Base-by-base conservation (phyloP, 495 filamentous ascomycete genomes). In the Xylaria cubensis region DNA sequence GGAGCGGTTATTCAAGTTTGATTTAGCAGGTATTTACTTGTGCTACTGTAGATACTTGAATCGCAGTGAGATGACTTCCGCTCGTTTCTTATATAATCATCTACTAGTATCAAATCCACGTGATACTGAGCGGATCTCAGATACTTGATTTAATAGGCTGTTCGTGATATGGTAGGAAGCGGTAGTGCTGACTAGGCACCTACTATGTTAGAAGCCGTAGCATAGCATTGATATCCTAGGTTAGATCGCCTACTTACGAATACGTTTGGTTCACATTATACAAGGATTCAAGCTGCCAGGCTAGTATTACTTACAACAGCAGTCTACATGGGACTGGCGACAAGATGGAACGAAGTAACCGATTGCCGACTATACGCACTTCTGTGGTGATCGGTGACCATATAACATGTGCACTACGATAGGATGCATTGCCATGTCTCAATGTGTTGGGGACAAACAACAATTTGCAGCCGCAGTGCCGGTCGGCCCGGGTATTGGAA, bases 401-500 rank as follows among this genome's bases (percentile, higher is more conserved):
- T 9, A 26, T 26, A 53, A 53, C n/a, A 53, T 9, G 50, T 26
- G n/a, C 12, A 26, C 3, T 26, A 4, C 9, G 50, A 53, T 26
- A 53, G 15, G 21, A 53, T 53, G 50, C 10, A 61, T 5, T 29
- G 36, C 13, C 41, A 64, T 64, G 36, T 29, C 41, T 42, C 19
- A 7, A 46, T 39, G 10, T 26, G 8, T 12, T 55, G 48, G 46
- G 42, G 64, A 55, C 17, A 9, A 39, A 7, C 26, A 8, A 53
- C 32, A 32, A 53, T 24, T 53, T n/a, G 19, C 48, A 67, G 46
- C 26, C 15, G 26, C 46, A 67, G 34, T 67, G 64, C 64, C 65
- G 65, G 4, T 56, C 65, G 65, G 65, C 34, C 65, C 65, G 65
- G 65, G 6, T 56, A 6, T 39, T 39, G 36, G n/a, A 34, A 21